Evolutionary conservation across 306 rosid species (phyloP), one percentile per base, ranked within the genome.

Genomic region (Astragalus glycyphyllos): DNA sequence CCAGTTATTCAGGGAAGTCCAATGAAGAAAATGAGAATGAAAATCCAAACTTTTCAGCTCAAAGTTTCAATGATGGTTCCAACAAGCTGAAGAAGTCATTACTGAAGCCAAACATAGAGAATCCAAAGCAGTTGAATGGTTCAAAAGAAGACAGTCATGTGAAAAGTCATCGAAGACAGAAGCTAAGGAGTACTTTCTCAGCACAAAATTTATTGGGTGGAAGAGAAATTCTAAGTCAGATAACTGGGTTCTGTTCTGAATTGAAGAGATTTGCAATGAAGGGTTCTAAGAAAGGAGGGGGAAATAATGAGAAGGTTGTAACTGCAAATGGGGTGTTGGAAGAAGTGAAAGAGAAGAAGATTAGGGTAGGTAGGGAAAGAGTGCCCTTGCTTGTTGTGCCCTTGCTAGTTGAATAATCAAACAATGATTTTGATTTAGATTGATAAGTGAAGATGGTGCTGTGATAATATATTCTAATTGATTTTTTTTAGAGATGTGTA

Each of bases 121-220:
- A 53, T 45, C 40, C 76, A 55, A 7, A 74, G 38, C 62, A 58
- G 26, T 6, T 40, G 46, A 66, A 71, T 46, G 77, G 60, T 3
- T 35, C 58, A n/a, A 38, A 9, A 42, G 86, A 79, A 42, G 86
- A 79, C 54, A 57, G 68, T 58, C 15, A 47, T 7, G n/a, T n/a
- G 0, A 79, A 61, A 34, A 56, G 64, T 41, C 14, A 48, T 2
- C 6, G 17, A 62, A 88, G 63, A 64, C 34, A 74, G 1, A 53
- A 60, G 72, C 80, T 87, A 6, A 84, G 40, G 82, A 76, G 71
- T 31, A 78, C 87, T 46, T 85, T 83, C 63, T 87, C 89, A 0
- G 86, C 83, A 1, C 79, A 84, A 15, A 81, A 85, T 85, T 66
- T 85, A 71, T 58, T 85, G 34, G 74, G 71, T 34, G 84, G 87